Percentiles rank a stretch among this genome's conserved stretches.
phyloP scores from a whole-genome alignment of 2,329 filamentous ascomycete genomes.

The Beauveria rudraprayagi region DNA sequence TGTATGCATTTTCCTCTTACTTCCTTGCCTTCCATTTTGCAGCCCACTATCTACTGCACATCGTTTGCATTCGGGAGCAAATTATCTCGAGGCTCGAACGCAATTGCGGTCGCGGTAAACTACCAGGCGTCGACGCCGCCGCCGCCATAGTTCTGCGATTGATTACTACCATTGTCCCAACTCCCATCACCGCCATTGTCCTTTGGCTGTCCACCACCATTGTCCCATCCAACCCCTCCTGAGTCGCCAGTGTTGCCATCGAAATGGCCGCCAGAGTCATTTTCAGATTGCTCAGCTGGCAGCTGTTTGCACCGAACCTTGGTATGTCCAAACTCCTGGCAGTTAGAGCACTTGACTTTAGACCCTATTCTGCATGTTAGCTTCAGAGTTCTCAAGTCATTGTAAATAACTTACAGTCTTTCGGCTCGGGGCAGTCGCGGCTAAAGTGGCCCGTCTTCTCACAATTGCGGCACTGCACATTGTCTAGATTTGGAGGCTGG shows the following conservation, averaged over 20 bases:
- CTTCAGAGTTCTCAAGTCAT: not conserved
- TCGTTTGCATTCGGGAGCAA: too few species aligned
- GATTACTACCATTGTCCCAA: not conserved
- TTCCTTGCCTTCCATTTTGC: too few species aligned
- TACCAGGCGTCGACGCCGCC: not conserved
- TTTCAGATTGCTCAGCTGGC: conserved; percentile 13
- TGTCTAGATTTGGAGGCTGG: conserved; percentile 33
- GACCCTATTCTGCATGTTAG: conserved; percentile 25
- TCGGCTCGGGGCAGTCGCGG: conserved; percentile 54
- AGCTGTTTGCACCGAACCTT: conserved; percentile 30
- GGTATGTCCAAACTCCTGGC: conserved; percentile 31
- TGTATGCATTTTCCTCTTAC: too few species aligned
- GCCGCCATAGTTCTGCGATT: not conserved
- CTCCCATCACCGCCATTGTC: not conserved
- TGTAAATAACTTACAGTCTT: conserved; percentile 24
- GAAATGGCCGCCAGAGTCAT: conserved; percentile 1
- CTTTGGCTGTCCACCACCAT: not conserved
- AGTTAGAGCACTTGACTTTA: conserved; percentile 32
- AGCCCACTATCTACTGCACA: too few species aligned
- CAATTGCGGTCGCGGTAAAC: not conserved
- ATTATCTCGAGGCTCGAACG: too few species aligned
- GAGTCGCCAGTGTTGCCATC: not conserved
- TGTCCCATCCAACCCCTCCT: not conserved
- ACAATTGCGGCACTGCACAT: conserved; percentile 54
- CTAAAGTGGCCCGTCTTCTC: conserved; percentile 52